These are phyloP conservation scores for Amaranthus cruentus DNA, from an alignment of 148 eudicot species.

Conservation along the genomic window DNA sequence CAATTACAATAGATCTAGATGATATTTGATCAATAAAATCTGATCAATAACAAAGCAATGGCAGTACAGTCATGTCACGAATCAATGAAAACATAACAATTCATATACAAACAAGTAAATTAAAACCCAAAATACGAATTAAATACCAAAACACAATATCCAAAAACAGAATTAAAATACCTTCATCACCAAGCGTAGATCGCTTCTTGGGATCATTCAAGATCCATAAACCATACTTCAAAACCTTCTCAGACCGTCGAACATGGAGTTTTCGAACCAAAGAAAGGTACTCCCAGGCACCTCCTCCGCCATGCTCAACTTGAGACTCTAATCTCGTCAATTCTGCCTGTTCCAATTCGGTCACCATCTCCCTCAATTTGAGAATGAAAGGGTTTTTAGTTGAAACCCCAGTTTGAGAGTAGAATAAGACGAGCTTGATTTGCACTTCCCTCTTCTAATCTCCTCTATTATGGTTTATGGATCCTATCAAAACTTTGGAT, in stretches of 20 bases:
- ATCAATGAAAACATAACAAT: neutral
- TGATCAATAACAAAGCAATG: neutral
- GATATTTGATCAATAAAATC: neutral
- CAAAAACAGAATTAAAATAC: constrained; percentile 23
- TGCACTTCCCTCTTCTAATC: no score
- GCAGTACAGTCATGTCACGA: neutral
- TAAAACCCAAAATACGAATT: neutral
- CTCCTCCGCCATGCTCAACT: constrained; percentile 90
- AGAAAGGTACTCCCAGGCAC: constrained; percentile 78
- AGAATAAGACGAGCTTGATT: no score
- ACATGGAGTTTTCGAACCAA: constrained; percentile 81
- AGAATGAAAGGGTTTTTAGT: no score
- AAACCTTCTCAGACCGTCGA: constrained; percentile 69
- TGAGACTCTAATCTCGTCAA: constrained; percentile 65
- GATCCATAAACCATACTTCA: constrained; percentile 65
- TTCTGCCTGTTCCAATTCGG: constrained; percentile 58
- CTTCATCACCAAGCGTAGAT: constrained; percentile 76
- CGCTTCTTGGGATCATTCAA: constrained; percentile 68
- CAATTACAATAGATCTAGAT: neutral
- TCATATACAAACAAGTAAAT: neutral
- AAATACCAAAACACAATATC: neutral
- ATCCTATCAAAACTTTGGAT: no score
- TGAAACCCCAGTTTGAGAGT: no score
- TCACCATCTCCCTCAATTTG: constrained; percentile 45
- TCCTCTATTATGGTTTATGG: no score